Evolutionary conservation across 305 asterid species (phyloP).

Genomic region (Plantago coronopus): DNA sequence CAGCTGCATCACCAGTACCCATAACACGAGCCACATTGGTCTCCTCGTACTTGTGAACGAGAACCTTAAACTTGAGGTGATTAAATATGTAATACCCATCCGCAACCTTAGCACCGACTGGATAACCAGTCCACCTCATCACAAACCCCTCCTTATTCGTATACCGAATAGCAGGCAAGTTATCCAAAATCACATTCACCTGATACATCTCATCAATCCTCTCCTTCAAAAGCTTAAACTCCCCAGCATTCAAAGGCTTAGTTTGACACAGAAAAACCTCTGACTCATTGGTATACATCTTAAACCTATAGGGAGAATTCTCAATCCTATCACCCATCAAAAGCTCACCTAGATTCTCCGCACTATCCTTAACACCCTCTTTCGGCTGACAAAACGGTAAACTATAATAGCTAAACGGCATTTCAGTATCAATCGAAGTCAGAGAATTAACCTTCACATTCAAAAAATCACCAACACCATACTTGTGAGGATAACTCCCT

Average conservation of each 20-base stretch:
- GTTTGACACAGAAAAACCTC: conserved; percentile 53
- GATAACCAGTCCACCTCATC: conserved; percentile 67
- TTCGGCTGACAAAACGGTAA: conserved; percentile 55
- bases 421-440: conserved; percentile 63
- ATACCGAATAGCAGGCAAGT: conserved; percentile 58
- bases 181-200: conserved; percentile 60
- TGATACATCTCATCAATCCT: conserved; percentile 70
- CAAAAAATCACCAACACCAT: conserved; percentile 51
- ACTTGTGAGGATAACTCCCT: conserved; percentile 62
- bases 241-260: conserved; percentile 43
- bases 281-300: conserved; percentile 55
- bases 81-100: conserved; percentile 54
- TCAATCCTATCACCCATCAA: conserved; percentile 74
- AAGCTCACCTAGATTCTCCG: conserved; percentile 64
- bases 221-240: conserved; percentile 46
- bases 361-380: conserved; percentile 62
- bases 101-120: conserved; percentile 49
- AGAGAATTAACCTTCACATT: conserved; percentile 59
- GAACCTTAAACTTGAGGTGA: conserved; percentile 56
- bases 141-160: conserved; percentile 41
- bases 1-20: conserved; percentile 54
- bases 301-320: conserved; percentile 60
- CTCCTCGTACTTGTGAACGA: conserved; percentile 56
- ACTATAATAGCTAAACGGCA: conserved; percentile 59
- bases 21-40: conserved; percentile 52